A percentile compares a stretch with the other conserved stretches of the same genome.
These are phyloP conservation scores for Penicillium psychrofluorescens DNA, from an alignment of 495 filamentous ascomycete species.

Conservation along the genomic window DNA sequence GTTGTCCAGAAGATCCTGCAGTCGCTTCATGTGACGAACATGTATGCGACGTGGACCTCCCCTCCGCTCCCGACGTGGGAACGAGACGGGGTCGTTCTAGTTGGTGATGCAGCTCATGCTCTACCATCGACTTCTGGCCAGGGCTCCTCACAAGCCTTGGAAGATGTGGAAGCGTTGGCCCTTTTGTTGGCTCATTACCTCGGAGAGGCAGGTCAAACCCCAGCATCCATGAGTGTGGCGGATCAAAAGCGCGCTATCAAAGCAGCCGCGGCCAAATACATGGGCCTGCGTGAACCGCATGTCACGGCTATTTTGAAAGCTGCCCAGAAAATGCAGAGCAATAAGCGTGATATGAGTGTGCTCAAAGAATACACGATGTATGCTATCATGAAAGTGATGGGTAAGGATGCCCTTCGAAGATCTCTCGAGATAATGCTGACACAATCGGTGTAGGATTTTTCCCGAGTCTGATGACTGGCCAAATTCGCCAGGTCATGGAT, in stretches of 20 bases:
- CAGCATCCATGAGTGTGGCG: background rate
- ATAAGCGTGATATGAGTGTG: conserved; percentile 23
- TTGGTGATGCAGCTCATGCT: conserved; percentile 42
- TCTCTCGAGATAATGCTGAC: background rate
- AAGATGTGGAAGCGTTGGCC: conserved; percentile 34
- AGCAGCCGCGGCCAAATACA: conserved; percentile 20
- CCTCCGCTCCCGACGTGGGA: conserved; percentile 43
- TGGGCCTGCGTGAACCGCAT: conserved; percentile 20
- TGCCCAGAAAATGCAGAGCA: conserved; percentile 21
- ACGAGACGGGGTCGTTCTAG: conserved; percentile 29
- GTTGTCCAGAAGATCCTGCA: conserved; percentile 38
- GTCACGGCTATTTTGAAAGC: conserved; percentile 21
- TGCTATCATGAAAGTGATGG: conserved; percentile 23
- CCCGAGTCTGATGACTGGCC: conserved; percentile 1
- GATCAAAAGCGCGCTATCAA: conserved; percentile 11
- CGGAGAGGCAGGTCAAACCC: background rate
- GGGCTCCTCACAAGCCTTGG: conserved; percentile 41
- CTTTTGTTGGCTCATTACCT: conserved; percentile 28
- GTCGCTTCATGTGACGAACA: conserved; percentile 30
- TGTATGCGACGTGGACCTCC: conserved; percentile 49
- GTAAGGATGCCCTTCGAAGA: conserved; percentile 3
- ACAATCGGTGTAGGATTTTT: conserved; percentile 2
- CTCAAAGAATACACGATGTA: conserved; percentile 31
- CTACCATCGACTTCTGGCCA: conserved; percentile 40
- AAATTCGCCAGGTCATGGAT: conserved; percentile 2